Conservation (phyloP, 1,139 yeast genomes). For the Geotrichum australiense region DNA sequence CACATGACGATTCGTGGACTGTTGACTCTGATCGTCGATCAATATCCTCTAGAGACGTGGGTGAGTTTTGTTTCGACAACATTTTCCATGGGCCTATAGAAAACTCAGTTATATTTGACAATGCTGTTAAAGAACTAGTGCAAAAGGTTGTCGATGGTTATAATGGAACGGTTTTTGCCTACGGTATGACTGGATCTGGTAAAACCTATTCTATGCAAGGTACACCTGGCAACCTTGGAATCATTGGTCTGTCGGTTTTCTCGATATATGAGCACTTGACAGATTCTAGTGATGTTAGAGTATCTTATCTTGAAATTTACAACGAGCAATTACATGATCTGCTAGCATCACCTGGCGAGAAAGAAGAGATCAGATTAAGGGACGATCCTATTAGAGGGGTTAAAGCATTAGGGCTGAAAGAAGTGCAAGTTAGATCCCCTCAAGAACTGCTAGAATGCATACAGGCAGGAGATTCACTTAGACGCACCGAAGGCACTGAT, state of each 20-base stretch:
- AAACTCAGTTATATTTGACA: constrained; percentile 56
- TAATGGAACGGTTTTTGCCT: constrained; percentile 87
- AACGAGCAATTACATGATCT: constrained; percentile 81
- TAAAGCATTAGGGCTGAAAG: constrained; percentile 66
- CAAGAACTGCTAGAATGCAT: constrained; percentile 58
- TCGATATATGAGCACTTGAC: constrained; percentile 50
- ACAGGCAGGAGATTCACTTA: constrained; percentile 59
- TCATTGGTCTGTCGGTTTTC: constrained; percentile 66
- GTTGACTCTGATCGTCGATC: constrained; percentile 23
- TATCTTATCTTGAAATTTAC: constrained; percentile 82
- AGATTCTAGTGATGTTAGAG: constrained; percentile 42
- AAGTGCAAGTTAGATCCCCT: constrained; percentile 49
- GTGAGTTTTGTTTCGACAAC: constrained; percentile 62
- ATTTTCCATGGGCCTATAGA: constrained; percentile 49
- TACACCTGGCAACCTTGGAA: constrained; percentile 57
- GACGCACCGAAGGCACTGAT: constrained; percentile 86
- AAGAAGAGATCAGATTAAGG: constrained; percentile 57
- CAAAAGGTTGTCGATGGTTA: constrained; percentile 66
- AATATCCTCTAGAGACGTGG: constrained; percentile 30
- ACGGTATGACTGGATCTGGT: constrained; percentile 96
- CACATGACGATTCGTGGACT: constrained; percentile 23
- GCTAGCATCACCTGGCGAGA: constrained; percentile 33
- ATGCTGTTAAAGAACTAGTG: constrained; percentile 56
- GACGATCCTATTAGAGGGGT: constrained; percentile 73
- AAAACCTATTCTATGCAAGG: constrained; percentile 93